These are phyloP conservation scores for Scedosporium boydii DNA, from an alignment of 2,329 filamentous ascomycete genomes.

Conservation along the genomic window DNA sequence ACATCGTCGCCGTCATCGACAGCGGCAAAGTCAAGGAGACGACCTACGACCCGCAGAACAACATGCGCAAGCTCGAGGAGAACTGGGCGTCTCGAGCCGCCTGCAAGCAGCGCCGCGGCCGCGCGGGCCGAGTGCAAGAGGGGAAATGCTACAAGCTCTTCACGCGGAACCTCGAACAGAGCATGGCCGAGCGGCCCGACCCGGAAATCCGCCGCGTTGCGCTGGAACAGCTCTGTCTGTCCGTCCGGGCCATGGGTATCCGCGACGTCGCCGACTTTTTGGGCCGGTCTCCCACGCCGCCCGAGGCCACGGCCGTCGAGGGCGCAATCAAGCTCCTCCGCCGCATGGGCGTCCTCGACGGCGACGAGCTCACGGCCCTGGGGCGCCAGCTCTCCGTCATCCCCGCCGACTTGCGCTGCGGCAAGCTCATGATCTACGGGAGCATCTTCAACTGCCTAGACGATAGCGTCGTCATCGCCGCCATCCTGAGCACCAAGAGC, in stretches of 20 bases:
- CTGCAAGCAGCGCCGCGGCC: slow-evolving; percentile 86
- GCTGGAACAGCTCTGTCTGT: slow-evolving; percentile 86
- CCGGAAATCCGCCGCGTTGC: slow-evolving; percentile 91
- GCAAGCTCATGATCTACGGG: slow-evolving; percentile 92
- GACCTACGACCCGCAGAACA: slow-evolving; percentile 81
- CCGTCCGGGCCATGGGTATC: slow-evolving; percentile 91
- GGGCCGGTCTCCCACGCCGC: slow-evolving; percentile 78
- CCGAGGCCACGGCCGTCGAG: slow-evolving; percentile 74
- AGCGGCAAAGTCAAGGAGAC: slow-evolving; percentile 95
- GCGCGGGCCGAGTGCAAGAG: slow-evolving; percentile 84
- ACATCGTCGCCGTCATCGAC: slow-evolving; percentile 93
- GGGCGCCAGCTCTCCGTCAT: slow-evolving; percentile 92
- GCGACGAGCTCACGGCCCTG: slow-evolving; percentile 78
- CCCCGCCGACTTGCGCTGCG: slow-evolving; percentile 83
- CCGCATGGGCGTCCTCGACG: slow-evolving; percentile 82
- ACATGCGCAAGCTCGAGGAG: slow-evolving; percentile 90
- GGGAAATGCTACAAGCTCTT: slow-evolving; percentile 95
- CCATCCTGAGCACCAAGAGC: slow-evolving; percentile 80
- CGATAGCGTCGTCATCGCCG: slow-evolving; percentile 77
- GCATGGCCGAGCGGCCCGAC: slow-evolving; percentile 82
- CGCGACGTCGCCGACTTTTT: slow-evolving; percentile 74
- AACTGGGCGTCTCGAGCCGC: slow-evolving; percentile 91
- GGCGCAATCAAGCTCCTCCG: slow-evolving; percentile 70
- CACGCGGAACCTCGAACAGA: slow-evolving; percentile 72
- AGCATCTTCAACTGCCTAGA: slow-evolving; percentile 89